Percentiles rank a stretch among this genome's conserved stretches.
These are phyloP conservation scores for Ceratobasidium sp. DNA, from an alignment of 1,284 basidiomycete species.

Conservation along the genomic window DNA sequence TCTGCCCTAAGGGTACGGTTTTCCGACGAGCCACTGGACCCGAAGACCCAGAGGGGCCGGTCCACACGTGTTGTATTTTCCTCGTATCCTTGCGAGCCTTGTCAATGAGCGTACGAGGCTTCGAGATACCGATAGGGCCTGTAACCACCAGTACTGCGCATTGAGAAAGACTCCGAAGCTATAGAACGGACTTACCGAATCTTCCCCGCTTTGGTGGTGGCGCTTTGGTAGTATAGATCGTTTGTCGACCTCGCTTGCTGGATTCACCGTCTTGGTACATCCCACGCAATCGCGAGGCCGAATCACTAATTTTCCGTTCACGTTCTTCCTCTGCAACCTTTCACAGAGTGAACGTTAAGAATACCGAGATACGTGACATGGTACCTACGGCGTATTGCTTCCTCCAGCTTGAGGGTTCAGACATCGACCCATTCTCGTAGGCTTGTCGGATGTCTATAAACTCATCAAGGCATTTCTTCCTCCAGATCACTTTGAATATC, in stretches of 20 bases:
- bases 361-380: conserved; percentile 6
- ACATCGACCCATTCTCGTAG: conserved; percentile 58
- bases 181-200: conserved; percentile 40
- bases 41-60: conserved; percentile 54
- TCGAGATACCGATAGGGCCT: conserved; percentile 37
- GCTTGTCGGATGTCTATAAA: conserved; percentile 68
- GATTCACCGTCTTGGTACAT: conserved; percentile 46
- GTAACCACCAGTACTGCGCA: conserved; percentile 19
- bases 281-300: conserved; percentile 47
- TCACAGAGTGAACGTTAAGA: conserved; percentile 22
- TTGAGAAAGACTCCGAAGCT: conserved; percentile 15
- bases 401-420: conserved; percentile 73
- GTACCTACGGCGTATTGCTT: conserved; percentile 73
- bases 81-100: conserved; percentile 78
- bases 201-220: conserved; percentile 47
- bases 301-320: conserved; percentile 48
- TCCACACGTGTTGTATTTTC: conserved; percentile 73
- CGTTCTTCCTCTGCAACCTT: conserved; percentile 41
- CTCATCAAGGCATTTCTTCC: conserved; percentile 69
- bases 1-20: conserved; percentile 22
- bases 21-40: conserved; percentile 36
- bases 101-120: conserved; percentile 77
- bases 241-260: conserved; percentile 49
- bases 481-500: conserved; percentile 73
- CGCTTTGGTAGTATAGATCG: conserved; percentile 47